phyloP scores from a whole-genome alignment of 768 basidiomycete species.

The Collybia sp. region DNA sequence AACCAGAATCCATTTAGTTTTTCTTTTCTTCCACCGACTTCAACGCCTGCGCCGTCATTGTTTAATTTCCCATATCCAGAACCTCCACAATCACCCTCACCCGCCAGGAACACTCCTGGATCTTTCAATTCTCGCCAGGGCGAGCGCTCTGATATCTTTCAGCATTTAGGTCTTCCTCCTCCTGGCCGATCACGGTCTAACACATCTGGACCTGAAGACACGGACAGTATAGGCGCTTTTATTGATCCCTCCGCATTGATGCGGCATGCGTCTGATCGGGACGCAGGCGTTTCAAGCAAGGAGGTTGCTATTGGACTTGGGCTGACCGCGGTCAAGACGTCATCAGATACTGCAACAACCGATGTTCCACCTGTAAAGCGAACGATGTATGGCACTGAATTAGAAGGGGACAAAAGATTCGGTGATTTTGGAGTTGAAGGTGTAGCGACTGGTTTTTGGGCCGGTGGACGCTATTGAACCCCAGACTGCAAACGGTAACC shows the following conservation, averaged over 20 bases:
- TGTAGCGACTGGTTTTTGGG: constrained; percentile 71
- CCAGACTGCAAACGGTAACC: too few species aligned
- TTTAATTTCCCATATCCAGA: constrained; percentile 48
- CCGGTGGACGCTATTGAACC: constrained; percentile 40
- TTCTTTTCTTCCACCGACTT: constrained; percentile 47
- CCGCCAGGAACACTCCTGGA: constrained; percentile 29
- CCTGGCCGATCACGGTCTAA: constrained; percentile 35
- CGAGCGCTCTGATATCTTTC: constrained; percentile 33
- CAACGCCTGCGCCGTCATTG: constrained; percentile 39
- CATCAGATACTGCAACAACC: constrained; percentile 11
- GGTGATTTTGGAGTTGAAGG: constrained; percentile 82
- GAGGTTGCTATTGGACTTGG: constrained; percentile 41
- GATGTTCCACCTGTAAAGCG: constrained; percentile 46
- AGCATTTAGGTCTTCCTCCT: constrained; percentile 41
- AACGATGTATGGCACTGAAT: constrained; percentile 83
- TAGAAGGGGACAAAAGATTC: constrained; percentile 79
- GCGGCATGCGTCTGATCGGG: constrained; percentile 18
- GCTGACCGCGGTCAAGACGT: constrained; percentile 31
- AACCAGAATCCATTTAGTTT: constrained; percentile 53
- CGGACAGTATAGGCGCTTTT: constrained; percentile 23
- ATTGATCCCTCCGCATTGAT: constrained; percentile 37
- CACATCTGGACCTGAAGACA: constrained; percentile 17
- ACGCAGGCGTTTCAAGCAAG: constrained; percentile 32
- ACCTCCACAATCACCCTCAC: constrained; percentile 55
- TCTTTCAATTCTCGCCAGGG: constrained; percentile 28